phyloP scores from a whole-genome alignment of 2,329 filamentous ascomycete species.

The Penicillium psychrosexuale region DNA sequence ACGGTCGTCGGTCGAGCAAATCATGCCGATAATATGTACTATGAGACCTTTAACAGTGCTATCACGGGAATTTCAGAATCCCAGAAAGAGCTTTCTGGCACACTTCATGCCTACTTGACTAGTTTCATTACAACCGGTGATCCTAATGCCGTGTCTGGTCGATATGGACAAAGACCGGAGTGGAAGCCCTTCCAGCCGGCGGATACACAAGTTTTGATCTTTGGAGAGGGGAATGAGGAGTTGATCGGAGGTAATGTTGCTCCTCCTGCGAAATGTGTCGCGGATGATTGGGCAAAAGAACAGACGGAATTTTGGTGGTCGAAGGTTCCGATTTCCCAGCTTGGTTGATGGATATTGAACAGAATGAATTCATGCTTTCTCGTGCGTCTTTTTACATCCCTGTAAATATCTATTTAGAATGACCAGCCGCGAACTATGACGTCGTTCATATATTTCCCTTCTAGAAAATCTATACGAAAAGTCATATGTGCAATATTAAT shows the following conservation, averaged over 20 bases:
- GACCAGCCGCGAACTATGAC: too few relatives aligned
- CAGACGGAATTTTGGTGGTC: conserved; percentile 50
- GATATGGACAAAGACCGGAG: conserved; percentile 28
- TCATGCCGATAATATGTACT: conserved; percentile 50
- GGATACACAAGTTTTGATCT: conserved; percentile 41
- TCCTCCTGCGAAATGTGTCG: conserved; percentile 40
- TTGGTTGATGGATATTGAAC: conserved; percentile 5
- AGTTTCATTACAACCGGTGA: conserved; percentile 50
- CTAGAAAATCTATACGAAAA: too few relatives aligned
- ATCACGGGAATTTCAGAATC: conserved; percentile 36
- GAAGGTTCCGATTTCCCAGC: conserved; percentile 30
- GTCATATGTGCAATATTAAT: too few relatives aligned
- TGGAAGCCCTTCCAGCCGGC: conserved; percentile 38
- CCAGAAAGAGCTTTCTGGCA: conserved; percentile 45
- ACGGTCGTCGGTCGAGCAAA: conserved; percentile 46
- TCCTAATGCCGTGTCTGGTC: conserved; percentile 40
- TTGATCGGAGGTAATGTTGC: conserved; percentile 44
- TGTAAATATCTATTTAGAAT: too few relatives aligned
- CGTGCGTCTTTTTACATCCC: too few relatives aligned
- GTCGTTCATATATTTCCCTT: too few relatives aligned
- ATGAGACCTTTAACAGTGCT: conserved; percentile 44
- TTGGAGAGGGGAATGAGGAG: conserved; percentile 51
- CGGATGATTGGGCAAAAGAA: conserved; percentile 43
- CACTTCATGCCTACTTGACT: conserved; percentile 48
- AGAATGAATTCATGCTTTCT: not conserved